A percentile compares a stretch with the other conserved stretches of the same genome.
phyloP scores from a whole-genome alignment of 805 yeast species.

The Myxozyma sirexii region DNA sequence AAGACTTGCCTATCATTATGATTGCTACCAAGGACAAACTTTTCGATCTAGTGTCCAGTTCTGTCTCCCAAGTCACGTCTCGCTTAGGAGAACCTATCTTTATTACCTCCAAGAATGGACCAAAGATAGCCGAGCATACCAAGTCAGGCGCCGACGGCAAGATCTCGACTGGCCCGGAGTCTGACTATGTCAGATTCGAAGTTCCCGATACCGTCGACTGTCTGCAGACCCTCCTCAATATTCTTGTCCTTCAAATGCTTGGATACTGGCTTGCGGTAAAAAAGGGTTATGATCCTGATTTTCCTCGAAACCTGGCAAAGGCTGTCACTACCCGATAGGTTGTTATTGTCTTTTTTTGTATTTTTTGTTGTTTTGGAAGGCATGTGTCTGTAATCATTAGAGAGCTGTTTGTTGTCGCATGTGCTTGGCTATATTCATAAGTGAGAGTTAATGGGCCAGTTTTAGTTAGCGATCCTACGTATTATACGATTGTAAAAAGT shows the following conservation, averaged over 20 bases:
- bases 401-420: background rate
- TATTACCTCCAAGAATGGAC: constrained; percentile 81
- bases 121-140: constrained; percentile 43
- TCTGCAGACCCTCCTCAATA: constrained; percentile 92
- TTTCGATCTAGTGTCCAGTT: constrained; percentile 93
- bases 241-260: constrained; percentile 91
- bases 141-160: constrained; percentile 6
- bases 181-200: constrained; percentile 57
- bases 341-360: background rate
- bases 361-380: background rate
- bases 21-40: constrained; percentile 95
- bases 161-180: background rate
- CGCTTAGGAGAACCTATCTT: constrained; percentile 96
- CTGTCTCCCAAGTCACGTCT: constrained; percentile 94
- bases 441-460: too few species aligned
- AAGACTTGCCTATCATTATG: constrained; percentile 88
- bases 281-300: constrained; percentile 95
- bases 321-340: constrained; percentile 90
- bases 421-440: too few species aligned
- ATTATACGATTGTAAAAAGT: too few species aligned
- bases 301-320: constrained; percentile 98
- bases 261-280: constrained; percentile 95
- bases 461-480: too few species aligned
- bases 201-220: constrained; percentile 97
- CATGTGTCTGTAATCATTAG: background rate